Evolutionary conservation across 192 early-diverging fungal genomes (phyloP), one percentile per base, ranked within the genome.

Genomic region (Mycoemilia scoparia): DNA sequence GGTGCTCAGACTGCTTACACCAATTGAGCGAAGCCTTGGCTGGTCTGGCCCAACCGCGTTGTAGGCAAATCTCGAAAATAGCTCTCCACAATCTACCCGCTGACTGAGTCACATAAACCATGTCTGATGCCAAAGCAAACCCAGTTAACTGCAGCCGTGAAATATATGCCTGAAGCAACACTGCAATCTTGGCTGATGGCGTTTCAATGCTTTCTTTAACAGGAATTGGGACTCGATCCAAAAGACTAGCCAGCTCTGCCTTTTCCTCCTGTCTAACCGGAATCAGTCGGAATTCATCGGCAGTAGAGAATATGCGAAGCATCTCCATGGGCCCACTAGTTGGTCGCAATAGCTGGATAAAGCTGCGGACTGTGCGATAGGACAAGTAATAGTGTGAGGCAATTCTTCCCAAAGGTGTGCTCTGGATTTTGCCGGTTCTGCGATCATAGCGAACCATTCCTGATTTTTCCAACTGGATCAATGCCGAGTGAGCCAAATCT

Each of bases 61-160:
- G 78, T 29, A 92, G 50, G 43, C 87, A 87, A 32, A 98, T 86
- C 66, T 96, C 95, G 64, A 91, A 98, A 37, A 98, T 74, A 6
- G 95, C 95, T 18, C 95, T 75, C 20, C 96, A 59, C 33, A 98
- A 87, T 40, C 95, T 74, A 0, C 76, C 77, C 11, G 87, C 90
- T 38, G 77, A 83, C 60, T 96, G 91, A 11, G 95, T 93, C 12
- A 98, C 87, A 66, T 88, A 95, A 1, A 89, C 90, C 84, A 92
- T 87, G 40, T 98, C 95, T n/a, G 86, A 73, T 39, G 88, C 85
- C 23, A 98, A 63, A 7, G 95, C 89, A 57, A 96, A 89, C 0
- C 90, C 91, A 21, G 90, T 76, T 21, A 98, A 43, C 38, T 80
- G 77, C 21, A 96, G 71, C 40, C 86, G 79, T n/a, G 89, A 89